These are phyloP conservation scores for Candida suzukii DNA, from an alignment of 805 yeast species.

Conservation along the genomic window DNA sequence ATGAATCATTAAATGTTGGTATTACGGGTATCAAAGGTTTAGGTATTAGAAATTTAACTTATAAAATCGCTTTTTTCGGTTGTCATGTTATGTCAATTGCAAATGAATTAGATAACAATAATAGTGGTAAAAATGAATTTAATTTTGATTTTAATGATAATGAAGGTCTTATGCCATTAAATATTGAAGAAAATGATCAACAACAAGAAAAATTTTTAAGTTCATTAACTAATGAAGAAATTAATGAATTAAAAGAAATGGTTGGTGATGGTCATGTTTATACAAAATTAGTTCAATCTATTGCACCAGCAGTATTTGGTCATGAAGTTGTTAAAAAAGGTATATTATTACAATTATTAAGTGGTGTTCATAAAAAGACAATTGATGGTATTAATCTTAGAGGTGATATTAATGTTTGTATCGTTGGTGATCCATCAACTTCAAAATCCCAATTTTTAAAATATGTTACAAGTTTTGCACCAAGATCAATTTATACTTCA, in stretches of 20 bases:
- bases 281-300: conserved; percentile 74
- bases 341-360: conserved; percentile 74
- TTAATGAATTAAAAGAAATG: conserved; percentile 81
- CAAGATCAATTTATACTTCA: conserved; percentile 92
- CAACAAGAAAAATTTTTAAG: conserved; percentile 80
- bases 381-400: conserved; percentile 87
- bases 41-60: conserved; percentile 94
- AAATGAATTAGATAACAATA: conserved; percentile 27
- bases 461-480: conserved; percentile 85
- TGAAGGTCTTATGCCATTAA: conserved; percentile 30
- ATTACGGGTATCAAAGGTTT: conserved; percentile 81
- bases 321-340: conserved; percentile 95
- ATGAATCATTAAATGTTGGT: conserved; percentile 73
- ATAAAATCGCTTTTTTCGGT: conserved; percentile 85
- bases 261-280: conserved; percentile 83
- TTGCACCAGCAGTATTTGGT: conserved; percentile 96
- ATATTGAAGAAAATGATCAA: conserved; percentile 42
- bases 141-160: conserved; percentile 31
- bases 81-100: conserved; percentile 75
- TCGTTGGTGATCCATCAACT: conserved; percentile 94
- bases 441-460: conserved; percentile 94
- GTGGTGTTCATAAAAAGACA: conserved; percentile 95
- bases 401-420: conserved; percentile 83
- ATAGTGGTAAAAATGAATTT: conserved; percentile 5
- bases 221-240: conserved; percentile 73